A percentile compares a stretch with the other conserved stretches of the same genome.
These are phyloP conservation scores for Schwanniomyces sp. DNA, from an alignment of 805 yeast species.

Conservation along the genomic window DNA sequence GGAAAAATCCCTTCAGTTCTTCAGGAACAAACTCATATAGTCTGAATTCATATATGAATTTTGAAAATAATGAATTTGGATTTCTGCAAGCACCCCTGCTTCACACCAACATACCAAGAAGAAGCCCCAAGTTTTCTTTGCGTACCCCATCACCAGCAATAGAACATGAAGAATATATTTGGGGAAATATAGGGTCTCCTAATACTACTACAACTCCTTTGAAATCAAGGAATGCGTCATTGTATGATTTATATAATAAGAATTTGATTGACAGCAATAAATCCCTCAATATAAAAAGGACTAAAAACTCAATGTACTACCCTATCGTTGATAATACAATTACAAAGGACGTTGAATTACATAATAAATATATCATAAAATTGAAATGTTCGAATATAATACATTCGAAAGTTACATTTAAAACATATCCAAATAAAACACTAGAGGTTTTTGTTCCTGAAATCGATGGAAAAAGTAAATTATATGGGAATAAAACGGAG, in stretches of 20 bases:
- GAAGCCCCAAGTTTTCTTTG: constrained; percentile 27
- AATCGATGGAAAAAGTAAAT: background rate
- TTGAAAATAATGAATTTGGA: constrained; percentile 9
- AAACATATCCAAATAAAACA: constrained; percentile 1
- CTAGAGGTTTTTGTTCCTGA: constrained; percentile 3
- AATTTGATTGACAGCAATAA: constrained; percentile 7
- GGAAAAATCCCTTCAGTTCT: constrained; percentile 35
- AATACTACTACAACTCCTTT: constrained; percentile 8
- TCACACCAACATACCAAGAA: constrained; percentile 17
- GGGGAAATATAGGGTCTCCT: constrained; percentile 9
- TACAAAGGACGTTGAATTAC: constrained; percentile 17
- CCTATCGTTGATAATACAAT: constrained; percentile 15
- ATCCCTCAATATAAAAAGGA: constrained; percentile 13
- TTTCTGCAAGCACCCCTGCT: constrained; percentile 11
- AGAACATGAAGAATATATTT: constrained; percentile 30
- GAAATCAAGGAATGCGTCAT: constrained; percentile 35
- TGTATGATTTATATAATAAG: constrained; percentile 25
- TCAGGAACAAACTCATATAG: background rate
- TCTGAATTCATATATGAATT: constrained; percentile 1
- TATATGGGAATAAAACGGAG: constrained; percentile 1
- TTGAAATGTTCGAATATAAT: constrained; percentile 24
- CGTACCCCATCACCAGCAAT: constrained; percentile 38
- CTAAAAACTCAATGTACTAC: constrained; percentile 22
- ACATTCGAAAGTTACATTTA: constrained; percentile 9
- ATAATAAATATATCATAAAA: constrained; percentile 17